Evolutionary conservation across 148 eudicot species (phyloP), one percentile per base, ranked within the genome.

Genomic region (Fagopyrum esculentum): DNA sequence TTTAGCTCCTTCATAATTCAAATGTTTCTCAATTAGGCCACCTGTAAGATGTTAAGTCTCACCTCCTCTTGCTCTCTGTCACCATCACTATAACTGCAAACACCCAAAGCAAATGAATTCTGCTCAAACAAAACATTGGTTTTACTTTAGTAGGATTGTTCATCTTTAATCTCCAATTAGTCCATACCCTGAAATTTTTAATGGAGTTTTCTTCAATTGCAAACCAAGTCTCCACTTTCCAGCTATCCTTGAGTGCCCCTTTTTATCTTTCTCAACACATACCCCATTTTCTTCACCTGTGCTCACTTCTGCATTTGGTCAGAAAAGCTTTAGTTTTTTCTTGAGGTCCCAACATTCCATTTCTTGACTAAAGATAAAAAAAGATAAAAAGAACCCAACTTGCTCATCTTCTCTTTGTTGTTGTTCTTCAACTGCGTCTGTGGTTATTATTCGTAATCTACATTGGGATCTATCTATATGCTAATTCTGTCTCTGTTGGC

Each of bases 131-230:
- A 22, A 22, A 22, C 26, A 22, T 22, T 22, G 26, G 26, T 22
- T 22, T 22, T 22, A 22, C 26, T 22, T 22, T 22, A 22, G 26
- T 22, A 22, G 26, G 26, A 22, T 22, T 22, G 26, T 22, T 22
- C 26, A 22, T 22, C 26, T 22, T 22, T 22, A 22, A 22, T 22
- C 26, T 22, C 26, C 26, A 22, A 22, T 22, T 22, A 22, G 26
- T 22, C 26, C 26, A 55, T 69, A 45, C 4, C 0, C 35, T 1
- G 6, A 29, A 63, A 73, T 78, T 77, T 47, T 71, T 80, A 87
- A 75, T 87, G 75, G 64, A 83, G 88, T 83, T 86, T 80, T 82
- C 79, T 81, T 74, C 78, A 75, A 77, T 75, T 84, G 75, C 87
- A 69, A 69, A 26, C 72, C 72, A 69, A 69, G 72, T 89, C 84